Evolutionary conservation across 257 asterid species (phyloP), one percentile per base, ranked within the genome.

Genomic region (Leptodermis oblonga): DNA sequence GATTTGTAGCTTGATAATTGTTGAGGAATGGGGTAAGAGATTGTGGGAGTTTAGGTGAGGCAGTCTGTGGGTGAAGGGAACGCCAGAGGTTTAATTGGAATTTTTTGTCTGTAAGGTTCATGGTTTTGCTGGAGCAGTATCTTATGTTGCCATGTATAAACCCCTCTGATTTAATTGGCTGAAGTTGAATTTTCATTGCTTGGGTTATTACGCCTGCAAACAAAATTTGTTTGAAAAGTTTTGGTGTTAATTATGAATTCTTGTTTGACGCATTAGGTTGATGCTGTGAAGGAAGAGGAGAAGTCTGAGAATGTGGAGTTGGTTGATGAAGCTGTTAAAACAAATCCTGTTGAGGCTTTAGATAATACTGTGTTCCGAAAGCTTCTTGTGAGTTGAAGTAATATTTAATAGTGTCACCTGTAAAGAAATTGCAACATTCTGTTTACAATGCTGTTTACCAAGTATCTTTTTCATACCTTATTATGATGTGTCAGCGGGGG

Each of bases 341-440:
- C 84, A 11, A 67, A 79, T 70, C 86, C 88, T 11, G 81, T 42
- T 76, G 83, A 77, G 75, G 76, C 48, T 70, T 39, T 85, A 0
- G 88, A 87, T 76, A 86, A 89, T 56, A 74, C 55, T 53, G 95
- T 88, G 77, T 78, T 93, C 64, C 84, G 86, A 87, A 90, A 86
- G 86, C 99, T 93, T 88, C 96, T 90, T 82, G 99, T 93, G 93
- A 93, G 99, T 90, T 83, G 66, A 79, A 65, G 77, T 74, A 76
- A 76, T 73, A 75, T 80, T 75, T 71, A 23, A 68, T 41, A 43
- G 49, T 76, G 70, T 82, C 65, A 31, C 64, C 78, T 78, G 71
- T 71, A 14, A 67, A 82, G n/a, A 79, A 74, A 72, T 62, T 51
- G 59, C 37, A 69, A 68, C 45, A 64, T 60, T 66, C 41, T 48